Base-by-base conservation (phyloP, 2,329 filamentous ascomycete species). In the Leptosphaerulina australis region DNA sequence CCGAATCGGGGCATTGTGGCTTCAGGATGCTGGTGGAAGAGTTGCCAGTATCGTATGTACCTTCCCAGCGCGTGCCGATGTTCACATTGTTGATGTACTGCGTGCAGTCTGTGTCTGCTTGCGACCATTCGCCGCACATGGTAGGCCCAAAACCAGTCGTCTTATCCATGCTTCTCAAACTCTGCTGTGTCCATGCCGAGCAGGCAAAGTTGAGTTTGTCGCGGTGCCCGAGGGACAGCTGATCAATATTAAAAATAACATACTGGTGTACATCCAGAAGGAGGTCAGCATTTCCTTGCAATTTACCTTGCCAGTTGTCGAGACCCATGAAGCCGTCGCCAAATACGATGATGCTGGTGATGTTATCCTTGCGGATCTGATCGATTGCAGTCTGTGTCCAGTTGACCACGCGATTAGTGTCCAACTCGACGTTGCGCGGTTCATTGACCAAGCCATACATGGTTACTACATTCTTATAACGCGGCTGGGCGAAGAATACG, bases 191-290 rank as follows among this genome's bases (percentile, higher is more conserved):
- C 94, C 94, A 99, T 44, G 86, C 91, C 14, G 82, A 77, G 76
- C 94, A 99, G 3, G 93, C 91, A 68, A 96, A 95, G 53, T 88
- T 80, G 49, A 97, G 81, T 76, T 97, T 97, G 59, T 87, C 82
- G 46, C 86, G 81, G 76, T 97, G 94, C 47, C 87, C 87, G 67
- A 88, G 87, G 37, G 84, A 83, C 67, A 99, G 88, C 73, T 96
- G 90, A 59, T 88, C 86, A 29, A 84, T 84, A 79, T 99, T 97
- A 82, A 99, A 99, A 73, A 97, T 97, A 67, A 96, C 90, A 73
- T 99, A 99, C 74, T 97, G 93, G 75, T 99, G 94, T 28, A 95
- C 94, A 74, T 99, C 94, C n/a, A 99, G 84, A 14, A 96, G 83
- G 58, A 97, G 79, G 57, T 86, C 83, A 36, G 87, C 80, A 67